Evolutionary conservation across 768 basidiomycete genomes (phyloP).

Genomic region (button mushroom (Agaricus bisporus)): DNA sequence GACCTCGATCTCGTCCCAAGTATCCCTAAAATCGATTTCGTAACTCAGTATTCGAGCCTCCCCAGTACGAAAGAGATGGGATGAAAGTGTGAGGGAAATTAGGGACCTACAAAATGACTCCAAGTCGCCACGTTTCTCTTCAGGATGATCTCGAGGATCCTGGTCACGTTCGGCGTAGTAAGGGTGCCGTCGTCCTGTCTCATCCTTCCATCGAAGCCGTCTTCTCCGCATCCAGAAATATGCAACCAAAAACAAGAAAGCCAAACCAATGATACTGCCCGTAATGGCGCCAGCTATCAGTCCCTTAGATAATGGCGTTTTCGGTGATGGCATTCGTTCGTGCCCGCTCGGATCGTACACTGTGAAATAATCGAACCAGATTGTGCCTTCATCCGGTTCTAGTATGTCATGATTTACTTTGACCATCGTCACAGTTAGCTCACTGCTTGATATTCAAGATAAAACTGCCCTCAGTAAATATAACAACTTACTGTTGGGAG

Average conservation of each 20-base stretch:
- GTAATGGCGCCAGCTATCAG: conserved; percentile 25
- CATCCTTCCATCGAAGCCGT: conserved; percentile 1
- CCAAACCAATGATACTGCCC: conserved; percentile 20
- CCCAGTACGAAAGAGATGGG: background rate
- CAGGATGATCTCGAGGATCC: background rate
- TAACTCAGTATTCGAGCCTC: background rate
- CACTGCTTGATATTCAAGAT: conserved; percentile 15
- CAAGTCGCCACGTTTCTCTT: background rate
- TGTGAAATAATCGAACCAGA: conserved; percentile 38
- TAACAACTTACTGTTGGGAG: conserved; percentile 26
- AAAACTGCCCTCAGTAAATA: background rate
- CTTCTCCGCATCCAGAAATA: conserved; percentile 18
- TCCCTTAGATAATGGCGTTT: conserved; percentile 13
- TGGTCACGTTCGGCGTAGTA: background rate
- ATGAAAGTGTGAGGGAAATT: background rate
- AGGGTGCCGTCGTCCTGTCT: background rate
- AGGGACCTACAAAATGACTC: background rate
- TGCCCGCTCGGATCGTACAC: conserved; percentile 20
- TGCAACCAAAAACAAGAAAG: conserved; percentile 12
- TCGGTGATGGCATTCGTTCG: background rate
- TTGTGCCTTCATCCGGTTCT: conserved; percentile 28
- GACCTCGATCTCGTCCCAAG: background rate
- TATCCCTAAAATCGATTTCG: background rate
- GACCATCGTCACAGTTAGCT: conserved; percentile 27
- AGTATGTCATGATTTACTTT: conserved; percentile 21